Conservation (phyloP, 2,329 filamentous ascomycete genomes). For the Monilinia aucupariae region DNA sequence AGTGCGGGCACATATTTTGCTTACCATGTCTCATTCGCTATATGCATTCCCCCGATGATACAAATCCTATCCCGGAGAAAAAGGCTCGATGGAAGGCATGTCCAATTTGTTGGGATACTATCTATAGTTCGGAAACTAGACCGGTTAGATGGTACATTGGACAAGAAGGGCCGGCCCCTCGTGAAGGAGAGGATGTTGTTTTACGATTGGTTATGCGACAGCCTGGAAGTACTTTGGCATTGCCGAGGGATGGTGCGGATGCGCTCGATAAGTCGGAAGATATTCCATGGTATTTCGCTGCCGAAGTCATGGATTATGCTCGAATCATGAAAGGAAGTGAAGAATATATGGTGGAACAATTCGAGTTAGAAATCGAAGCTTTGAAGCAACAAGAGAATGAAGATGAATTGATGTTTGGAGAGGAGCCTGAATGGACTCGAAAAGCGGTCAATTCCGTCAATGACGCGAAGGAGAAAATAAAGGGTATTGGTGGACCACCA, state of each 20-base stretch:
- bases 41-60: constrained; percentile 80
- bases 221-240: constrained; percentile 74
- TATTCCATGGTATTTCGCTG: constrained; percentile 91
- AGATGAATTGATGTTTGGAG: constrained; percentile 85
- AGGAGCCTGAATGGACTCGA: constrained; percentile 87
- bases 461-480: constrained; percentile 69
- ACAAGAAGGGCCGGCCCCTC: constrained; percentile 74
- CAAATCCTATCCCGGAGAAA: constrained; percentile 55
- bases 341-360: constrained; percentile 79
- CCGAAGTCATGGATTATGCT: constrained; percentile 90
- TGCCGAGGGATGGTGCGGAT: constrained; percentile 75
- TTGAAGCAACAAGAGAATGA: constrained; percentile 74
- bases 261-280: constrained; percentile 64
- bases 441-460: constrained; percentile 73
- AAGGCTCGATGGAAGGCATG: constrained; percentile 86
- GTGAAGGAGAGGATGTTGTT: constrained; percentile 83
- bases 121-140: constrained; percentile 86
- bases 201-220: constrained; percentile 78
- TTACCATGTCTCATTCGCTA: constrained; percentile 88
- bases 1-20: constrained; percentile 96
- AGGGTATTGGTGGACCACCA: constrained; percentile 61
- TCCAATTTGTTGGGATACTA: constrained; percentile 86
- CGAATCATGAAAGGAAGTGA: constrained; percentile 91
- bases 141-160: constrained; percentile 89
- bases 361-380: constrained; percentile 70